Conservation (phyloP, 345 rosid species). For the Draba incana region DNA sequence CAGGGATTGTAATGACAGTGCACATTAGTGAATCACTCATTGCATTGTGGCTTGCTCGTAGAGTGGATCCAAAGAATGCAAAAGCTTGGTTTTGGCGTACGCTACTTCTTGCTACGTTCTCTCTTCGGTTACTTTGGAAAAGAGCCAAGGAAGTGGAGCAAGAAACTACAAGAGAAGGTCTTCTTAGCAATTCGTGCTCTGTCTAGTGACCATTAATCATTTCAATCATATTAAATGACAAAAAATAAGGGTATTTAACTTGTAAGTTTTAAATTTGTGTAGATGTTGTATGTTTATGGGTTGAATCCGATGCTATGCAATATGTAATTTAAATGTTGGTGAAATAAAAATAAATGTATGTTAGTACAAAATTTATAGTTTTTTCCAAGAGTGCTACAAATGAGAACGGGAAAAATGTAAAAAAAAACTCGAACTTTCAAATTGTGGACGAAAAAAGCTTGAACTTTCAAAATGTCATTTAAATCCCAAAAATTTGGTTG, state of each 20-base stretch:
- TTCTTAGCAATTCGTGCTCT: conserved; percentile 6
- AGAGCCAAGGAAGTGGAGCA: conserved; percentile 33
- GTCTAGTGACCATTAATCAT: not conserved
- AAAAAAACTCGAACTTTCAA: too few relatives aligned
- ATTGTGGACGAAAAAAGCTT: too few relatives aligned
- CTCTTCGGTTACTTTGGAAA: conserved; percentile 25
- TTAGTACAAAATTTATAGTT: not conserved
- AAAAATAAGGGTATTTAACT: too few relatives aligned
- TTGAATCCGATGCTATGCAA: not conserved
- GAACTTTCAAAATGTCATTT: too few relatives aligned
- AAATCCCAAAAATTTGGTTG: too few relatives aligned
- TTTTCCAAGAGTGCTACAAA: not conserved
- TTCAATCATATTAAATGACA: too few relatives aligned
- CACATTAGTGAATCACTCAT: conserved; percentile 33
- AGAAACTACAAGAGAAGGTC: conserved; percentile 14
- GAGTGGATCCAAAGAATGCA: conserved; percentile 39
- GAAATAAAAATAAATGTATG: not conserved
- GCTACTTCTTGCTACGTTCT: conserved; percentile 41
- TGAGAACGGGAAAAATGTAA: too few relatives aligned
- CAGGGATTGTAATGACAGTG: conserved; percentile 24
- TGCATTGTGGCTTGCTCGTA: conserved; percentile 34
- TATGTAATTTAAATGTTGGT: conserved; percentile 1
- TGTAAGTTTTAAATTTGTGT: not conserved
- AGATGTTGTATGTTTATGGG: not conserved
- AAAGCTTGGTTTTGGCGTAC: conserved; percentile 39